Evolutionary conservation across 2,329 filamentous ascomycete species (phyloP), one percentile per base, ranked within the genome.

Genomic region (Neofusicoccum cordaticola): DNA sequence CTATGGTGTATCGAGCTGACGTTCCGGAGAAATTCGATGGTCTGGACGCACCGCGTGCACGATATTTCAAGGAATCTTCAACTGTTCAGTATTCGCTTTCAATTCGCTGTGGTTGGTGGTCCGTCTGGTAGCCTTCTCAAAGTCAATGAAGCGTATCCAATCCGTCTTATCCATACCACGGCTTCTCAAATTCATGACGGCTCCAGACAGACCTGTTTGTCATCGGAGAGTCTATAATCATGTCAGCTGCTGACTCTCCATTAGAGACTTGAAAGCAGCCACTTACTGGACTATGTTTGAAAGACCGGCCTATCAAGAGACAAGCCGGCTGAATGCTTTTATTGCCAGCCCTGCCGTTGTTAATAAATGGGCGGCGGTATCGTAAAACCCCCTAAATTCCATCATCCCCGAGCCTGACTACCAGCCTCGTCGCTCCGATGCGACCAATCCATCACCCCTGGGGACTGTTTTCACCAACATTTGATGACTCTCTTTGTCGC

Each of bases 281-380:
- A 42, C 58, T 62, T 62, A 62, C 58, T 41, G 45, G 19, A 12
- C 6, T 17, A 62, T 27, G 44, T 13, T 42, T 37, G 9, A 12
- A 42, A 34, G 45, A 47, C 58, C 58, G 51, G 45, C 58, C 47
- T 27, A 31, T 27, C 47, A n/a, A 51, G 17, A 19, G 58, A 62
- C 58, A 62, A 62, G 58, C 58, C 47, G 58, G 58, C 15, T 34
- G 45, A 50, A 27, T 51, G 58, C 58, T 62, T 62, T 62, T 62
- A 22, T 11, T 51, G 13, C 42, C 44, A 50, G 41, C 47, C 37
- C 11, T 50, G 51, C 17, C 22, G 41, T 12, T 62, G 13, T 44
- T 12, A 34, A n/a, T n/a, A n/a, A n/a, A 48, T 17, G 35, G 15
- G 17, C 35, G 39, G 22, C n/a, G 42, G 56, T 22, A 60, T 47